Conservation (phyloP, 208 protist species). For the Tetramitus jugosus region DNA sequence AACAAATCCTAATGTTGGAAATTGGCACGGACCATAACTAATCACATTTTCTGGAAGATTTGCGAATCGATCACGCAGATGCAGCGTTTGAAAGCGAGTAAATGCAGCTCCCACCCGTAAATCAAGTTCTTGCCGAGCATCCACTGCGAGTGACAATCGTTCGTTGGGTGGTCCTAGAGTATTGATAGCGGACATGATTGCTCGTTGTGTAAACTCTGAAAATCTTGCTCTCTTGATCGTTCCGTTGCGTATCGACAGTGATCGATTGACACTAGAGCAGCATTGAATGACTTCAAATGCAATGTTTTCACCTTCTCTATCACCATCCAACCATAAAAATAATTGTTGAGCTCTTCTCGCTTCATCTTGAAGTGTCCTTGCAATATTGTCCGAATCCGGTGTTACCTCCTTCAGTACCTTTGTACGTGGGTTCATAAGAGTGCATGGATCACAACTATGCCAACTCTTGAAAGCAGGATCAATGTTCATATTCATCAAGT, state of each 20-base stretch:
- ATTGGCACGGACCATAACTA: constrained; percentile 81
- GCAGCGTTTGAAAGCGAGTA: constrained; percentile 73
- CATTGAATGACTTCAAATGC: constrained; percentile 59
- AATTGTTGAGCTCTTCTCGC: constrained; percentile 29
- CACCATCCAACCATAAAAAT: constrained; percentile 36
- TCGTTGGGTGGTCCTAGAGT: constrained; percentile 47
- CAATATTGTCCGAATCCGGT: constrained; percentile 57
- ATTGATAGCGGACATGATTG: constrained; percentile 46
- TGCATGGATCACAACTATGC: constrained; percentile 69
- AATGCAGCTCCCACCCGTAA: constrained; percentile 77
- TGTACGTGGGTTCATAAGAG: constrained; percentile 70
- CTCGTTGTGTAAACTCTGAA: constrained; percentile 26
- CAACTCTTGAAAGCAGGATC: constrained; percentile 63
- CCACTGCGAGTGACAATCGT: constrained; percentile 55
- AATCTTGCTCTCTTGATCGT: constrained; percentile 11
- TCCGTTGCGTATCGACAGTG: constrained; percentile 25
- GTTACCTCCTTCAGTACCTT: constrained; percentile 46
- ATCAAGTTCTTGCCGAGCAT: constrained; percentile 76
- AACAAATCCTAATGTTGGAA: constrained; percentile 89
- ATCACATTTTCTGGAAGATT: constrained; percentile 37
- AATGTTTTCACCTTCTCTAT: constrained; percentile 80
- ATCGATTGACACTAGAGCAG: constrained; percentile 42
- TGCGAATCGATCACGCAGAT: constrained; percentile 41
- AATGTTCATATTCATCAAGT: constrained; percentile 87
- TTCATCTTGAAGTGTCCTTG: constrained; percentile 52